These are phyloP conservation scores for Lophiotrema nucula DNA, from an alignment of 495 filamentous ascomycete genomes.

Conservation along the genomic window DNA sequence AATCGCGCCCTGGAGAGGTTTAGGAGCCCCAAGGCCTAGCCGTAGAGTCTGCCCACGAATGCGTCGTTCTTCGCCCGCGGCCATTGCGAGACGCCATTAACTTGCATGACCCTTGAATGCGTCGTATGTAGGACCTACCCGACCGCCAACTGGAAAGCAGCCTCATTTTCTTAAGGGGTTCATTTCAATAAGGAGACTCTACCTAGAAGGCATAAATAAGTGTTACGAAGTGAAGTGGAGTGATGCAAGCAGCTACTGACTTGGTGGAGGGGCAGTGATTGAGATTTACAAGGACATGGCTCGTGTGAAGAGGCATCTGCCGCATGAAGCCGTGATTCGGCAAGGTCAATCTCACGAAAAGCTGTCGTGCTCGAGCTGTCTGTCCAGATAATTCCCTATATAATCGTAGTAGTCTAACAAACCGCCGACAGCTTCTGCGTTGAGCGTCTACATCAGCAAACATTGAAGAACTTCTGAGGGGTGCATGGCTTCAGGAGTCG, in stretches of 20 bases:
- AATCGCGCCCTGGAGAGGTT: neutral
- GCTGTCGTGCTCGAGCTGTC: neutral
- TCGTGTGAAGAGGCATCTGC: neutral
- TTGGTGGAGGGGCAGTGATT: neutral
- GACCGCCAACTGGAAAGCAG: neutral
- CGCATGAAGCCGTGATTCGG: too few species aligned
- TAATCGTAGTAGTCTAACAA: neutral
- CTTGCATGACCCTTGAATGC: neutral
- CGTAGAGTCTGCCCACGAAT: neutral
- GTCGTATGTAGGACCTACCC: neutral
- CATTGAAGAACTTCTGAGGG: neutral
- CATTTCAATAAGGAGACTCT: neutral
- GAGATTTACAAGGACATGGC: slow-evolving; percentile 3
- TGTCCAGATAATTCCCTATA: neutral
- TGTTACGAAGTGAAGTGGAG: neutral
- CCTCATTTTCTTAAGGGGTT: slow-evolving; percentile 1
- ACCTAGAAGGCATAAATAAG: neutral
- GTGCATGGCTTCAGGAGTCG: neutral
- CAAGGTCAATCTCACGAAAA: neutral
- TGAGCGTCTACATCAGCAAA: neutral
- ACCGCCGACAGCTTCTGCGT: neutral
- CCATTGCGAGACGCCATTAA: too few species aligned
- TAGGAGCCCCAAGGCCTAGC: too few species aligned
- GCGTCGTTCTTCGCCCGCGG: too few species aligned
- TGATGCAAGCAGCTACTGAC: neutral